Base-by-base conservation (phyloP, 192 early-diverging fungal species). In the Allomyces macrogynus region DNA sequence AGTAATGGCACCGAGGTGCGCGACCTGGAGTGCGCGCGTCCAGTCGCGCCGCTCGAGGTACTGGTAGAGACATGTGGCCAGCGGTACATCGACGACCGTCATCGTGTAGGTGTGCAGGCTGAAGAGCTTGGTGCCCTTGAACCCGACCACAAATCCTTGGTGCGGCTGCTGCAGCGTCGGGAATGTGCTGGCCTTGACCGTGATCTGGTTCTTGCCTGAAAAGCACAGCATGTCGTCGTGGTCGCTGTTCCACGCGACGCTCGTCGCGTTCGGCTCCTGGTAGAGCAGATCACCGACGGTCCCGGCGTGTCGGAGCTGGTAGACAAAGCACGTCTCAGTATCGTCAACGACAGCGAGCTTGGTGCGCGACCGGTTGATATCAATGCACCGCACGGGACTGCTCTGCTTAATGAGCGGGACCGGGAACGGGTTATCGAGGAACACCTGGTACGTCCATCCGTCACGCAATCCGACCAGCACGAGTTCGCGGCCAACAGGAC, bases 211-310 rank as follows among this genome's bases (percentile, higher is more conserved):
- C 60, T 72, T 73, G 1, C 77, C 76, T 1, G 79, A 79, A 62
- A 72, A 78, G 66, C 81, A 83, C 1, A 83, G 60, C 61, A 80
- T 76, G 64, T 78, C 75, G 61, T 80, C 78, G 54, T 76, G 42
- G 43, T 83, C 81, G 23, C 73, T 66, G 63, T 83, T 83, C 81
- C 81, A 83, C 14, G 79, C 72, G 2, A 83, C 77, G 61, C 70
- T 71, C 63, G 72, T 74, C 4, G 77, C 78, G 54, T 79, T 73
- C n/a, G 80, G 80, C 62, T 83, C 81, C 63, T 83, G 81, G 65
- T 75, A 83, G 10, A 81, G 71, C 5, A 83, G 71, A 43, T 81
- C 75, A 62, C 78, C 78, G 14, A 69, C 71, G 67, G 73, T 73
- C 1, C 49, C 49, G 12, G 49, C 49, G 49, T 57, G 49, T 4